phyloP scores from a whole-genome alignment of 2,329 filamentous ascomycete genomes.

The Ophioceras dolichostomum region DNA sequence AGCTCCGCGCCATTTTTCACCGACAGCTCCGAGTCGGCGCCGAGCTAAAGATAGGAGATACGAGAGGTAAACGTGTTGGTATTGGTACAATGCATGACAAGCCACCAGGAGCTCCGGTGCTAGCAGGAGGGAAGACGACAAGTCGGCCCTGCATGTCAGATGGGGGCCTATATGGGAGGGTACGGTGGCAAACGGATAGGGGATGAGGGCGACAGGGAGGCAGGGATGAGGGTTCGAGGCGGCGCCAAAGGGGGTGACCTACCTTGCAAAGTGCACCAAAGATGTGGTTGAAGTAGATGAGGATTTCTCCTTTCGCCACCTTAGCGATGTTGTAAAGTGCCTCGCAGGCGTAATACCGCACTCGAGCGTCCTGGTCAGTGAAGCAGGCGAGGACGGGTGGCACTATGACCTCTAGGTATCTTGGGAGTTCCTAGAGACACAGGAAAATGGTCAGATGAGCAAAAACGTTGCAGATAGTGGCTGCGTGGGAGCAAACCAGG shows the following conservation, averaged over 20 bases:
- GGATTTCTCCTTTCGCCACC: conserved; percentile 93
- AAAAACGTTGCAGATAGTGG: not conserved
- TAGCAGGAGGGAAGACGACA: no score
- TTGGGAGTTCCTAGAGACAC: conserved; percentile 80
- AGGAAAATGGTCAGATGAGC: not conserved
- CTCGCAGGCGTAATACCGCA: conserved; percentile 96
- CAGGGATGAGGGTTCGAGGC: no score
- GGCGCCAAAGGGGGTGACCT: conserved; percentile 15
- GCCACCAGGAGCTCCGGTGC: no score
- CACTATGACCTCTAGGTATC: conserved; percentile 86
- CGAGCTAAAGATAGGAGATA: conserved; percentile 68
- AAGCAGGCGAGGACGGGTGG: conserved; percentile 96
- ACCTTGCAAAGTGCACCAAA: conserved; percentile 97
- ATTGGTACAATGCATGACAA: no score
- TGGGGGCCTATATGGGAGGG: no score
- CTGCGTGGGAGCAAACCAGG: no score
- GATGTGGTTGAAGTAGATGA: conserved; percentile 96
- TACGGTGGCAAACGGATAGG: no score
- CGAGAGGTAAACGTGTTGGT: no score
- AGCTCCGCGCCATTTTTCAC: conserved; percentile 98
- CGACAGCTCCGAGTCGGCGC: conserved; percentile 88
- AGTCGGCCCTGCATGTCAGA: no score
- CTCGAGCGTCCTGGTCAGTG: conserved; percentile 91
- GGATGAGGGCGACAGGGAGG: no score
- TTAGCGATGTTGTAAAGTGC: conserved; percentile 99